A percentile compares a stretch with the other conserved stretches of the same genome.
Conservation (phyloP, 2,329 filamentous ascomycete genomes). For the Pseudogymnoascus pannorum region DNA sequence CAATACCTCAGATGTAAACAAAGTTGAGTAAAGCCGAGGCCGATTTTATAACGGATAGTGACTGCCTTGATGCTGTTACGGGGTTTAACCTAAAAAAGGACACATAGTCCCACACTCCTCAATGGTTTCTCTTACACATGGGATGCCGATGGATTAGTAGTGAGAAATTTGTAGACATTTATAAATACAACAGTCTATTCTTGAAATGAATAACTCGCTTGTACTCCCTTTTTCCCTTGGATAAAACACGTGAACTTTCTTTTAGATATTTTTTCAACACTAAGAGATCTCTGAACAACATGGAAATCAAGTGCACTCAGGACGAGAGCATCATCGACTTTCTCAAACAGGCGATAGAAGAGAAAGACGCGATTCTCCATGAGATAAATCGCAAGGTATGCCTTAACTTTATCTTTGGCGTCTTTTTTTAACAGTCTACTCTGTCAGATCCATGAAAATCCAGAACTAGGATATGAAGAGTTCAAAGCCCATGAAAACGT, state of each 20-base stretch:
- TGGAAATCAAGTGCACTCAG: background rate
- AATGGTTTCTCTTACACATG: background rate
- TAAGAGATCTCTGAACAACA: background rate
- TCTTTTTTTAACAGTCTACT: background rate
- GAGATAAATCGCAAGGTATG: constrained; percentile 5
- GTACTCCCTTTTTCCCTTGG: background rate
- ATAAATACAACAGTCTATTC: background rate
- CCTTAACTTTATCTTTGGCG: background rate
- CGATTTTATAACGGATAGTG: background rate
- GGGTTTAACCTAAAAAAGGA: background rate
- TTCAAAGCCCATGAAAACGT: constrained; percentile 44
- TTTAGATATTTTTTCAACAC: background rate
- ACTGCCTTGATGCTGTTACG: background rate
- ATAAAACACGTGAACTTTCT: background rate
- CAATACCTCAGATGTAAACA: background rate
- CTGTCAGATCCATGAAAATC: constrained; percentile 38
- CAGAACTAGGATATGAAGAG: constrained; percentile 46
- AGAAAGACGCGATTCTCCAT: background rate
- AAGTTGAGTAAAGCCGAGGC: background rate
- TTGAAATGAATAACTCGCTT: constrained; percentile 10
- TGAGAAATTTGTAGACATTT: background rate
- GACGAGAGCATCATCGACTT: background rate
- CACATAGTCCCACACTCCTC: background rate
- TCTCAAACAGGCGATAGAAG: background rate
- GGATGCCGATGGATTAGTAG: background rate